phyloP scores from a whole-genome alignment of 2,329 filamentous ascomycete species.

The Gaeumannomyces sp. region DNA sequence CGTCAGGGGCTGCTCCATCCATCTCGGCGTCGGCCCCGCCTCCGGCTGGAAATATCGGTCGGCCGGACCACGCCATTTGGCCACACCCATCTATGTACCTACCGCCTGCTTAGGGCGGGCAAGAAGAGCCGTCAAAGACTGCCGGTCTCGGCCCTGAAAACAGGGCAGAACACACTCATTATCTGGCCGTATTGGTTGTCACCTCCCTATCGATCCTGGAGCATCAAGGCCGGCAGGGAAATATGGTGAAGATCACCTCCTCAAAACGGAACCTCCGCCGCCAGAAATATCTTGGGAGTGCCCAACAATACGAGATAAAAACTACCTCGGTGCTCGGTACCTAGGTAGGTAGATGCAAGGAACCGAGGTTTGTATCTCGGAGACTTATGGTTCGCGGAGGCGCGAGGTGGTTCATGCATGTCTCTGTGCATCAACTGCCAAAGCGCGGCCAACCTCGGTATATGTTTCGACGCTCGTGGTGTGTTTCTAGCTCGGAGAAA shows the following conservation, averaged over 20 bases:
- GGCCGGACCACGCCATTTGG: too few species aligned
- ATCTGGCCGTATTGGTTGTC: too few species aligned
- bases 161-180: too few species aligned
- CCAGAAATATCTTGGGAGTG: not conserved
- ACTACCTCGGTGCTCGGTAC: not conserved
- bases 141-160: too few species aligned
- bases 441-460: not conserved
- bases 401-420: not conserved
- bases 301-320: not conserved
- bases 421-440: not conserved
- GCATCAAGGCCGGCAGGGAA: not conserved
- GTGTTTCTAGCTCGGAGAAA: not conserved
- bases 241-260: not conserved
- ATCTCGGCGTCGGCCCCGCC: too few species aligned
- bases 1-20: not conserved
- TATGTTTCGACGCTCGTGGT: not conserved
- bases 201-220: not conserved
- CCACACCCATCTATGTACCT: too few species aligned
- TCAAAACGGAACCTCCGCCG: not conserved
- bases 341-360: not conserved
- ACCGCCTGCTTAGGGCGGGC: too few species aligned
- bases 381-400: not conserved
- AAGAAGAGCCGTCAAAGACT: too few species aligned
- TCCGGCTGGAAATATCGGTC: not conserved
- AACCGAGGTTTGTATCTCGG: not conserved